These are phyloP conservation scores for Solanum rostratum DNA, from an alignment of 257 asterid species.

Conservation along the genomic window DNA sequence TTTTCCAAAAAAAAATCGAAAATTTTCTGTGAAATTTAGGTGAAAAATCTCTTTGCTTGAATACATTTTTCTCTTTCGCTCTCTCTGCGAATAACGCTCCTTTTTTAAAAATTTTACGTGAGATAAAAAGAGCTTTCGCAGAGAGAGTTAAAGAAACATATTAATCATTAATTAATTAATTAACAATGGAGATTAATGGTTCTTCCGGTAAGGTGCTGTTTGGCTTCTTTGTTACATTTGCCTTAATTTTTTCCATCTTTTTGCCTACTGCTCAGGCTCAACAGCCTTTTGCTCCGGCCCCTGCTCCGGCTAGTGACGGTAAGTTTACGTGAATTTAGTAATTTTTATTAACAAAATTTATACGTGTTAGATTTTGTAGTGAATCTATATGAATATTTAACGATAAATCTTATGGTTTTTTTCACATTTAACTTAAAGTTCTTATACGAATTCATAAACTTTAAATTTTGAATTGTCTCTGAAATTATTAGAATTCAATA, in stretches of 20 bases:
- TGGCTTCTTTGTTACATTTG: constrained; percentile 28
- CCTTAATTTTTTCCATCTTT: constrained; percentile 26
- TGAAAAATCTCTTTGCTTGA: neutral
- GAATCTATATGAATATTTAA: neutral
- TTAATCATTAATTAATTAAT: neutral
- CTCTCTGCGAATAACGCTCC: neutral
- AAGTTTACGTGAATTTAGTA: neutral
- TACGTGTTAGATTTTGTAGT: neutral
- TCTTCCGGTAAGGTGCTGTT: constrained; percentile 12
- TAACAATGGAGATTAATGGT: constrained; percentile 22
- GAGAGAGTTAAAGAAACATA: constrained; percentile 9
- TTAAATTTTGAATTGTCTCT: neutral
- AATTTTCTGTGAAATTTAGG: neutral
- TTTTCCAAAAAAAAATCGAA: neutral
- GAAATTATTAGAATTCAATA: neutral
- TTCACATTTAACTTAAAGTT: neutral
- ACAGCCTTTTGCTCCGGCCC: constrained; percentile 43
- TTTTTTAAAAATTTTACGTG: neutral
- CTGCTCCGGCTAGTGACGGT: constrained; percentile 71
- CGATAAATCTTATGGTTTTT: fast-evolving
- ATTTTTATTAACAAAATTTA: neutral
- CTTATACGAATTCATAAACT: neutral
- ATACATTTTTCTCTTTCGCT: constrained; percentile 9
- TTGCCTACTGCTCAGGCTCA: constrained; percentile 45
- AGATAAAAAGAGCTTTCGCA: neutral